Percentiles rank a stretch among this genome's conserved stretches.
Conservation (phyloP, 345 rosid species). For the Rhizophora mangle region DNA sequence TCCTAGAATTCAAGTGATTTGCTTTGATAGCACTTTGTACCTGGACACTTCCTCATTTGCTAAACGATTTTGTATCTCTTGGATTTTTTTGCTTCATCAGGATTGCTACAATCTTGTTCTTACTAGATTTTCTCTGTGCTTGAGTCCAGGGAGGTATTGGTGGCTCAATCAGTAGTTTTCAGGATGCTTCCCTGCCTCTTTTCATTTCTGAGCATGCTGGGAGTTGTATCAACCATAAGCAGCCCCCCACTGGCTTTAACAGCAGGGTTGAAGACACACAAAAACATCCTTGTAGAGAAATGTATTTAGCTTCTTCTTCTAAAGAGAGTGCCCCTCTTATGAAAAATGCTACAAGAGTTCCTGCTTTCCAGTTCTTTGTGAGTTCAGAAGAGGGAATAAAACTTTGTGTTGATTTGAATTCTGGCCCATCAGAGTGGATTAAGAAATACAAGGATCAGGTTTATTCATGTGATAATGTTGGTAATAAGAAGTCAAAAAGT, state of each 20-base stretch:
- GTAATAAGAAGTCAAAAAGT: conserved; percentile 36
- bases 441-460: conserved; percentile 55
- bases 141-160: conserved; percentile 38
- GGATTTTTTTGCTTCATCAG: not conserved
- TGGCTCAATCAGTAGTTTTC: conserved; percentile 23
- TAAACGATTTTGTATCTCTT: not conserved
- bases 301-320: conserved; percentile 31
- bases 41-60: not conserved
- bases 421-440: conserved; percentile 66
- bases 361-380: conserved; percentile 67
- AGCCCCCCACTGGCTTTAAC: conserved; percentile 23
- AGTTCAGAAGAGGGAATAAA: conserved; percentile 70
- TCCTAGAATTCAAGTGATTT: no score
- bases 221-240: conserved; percentile 18
- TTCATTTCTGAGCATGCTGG: conserved; percentile 31
- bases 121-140: not conserved
- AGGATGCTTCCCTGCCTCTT: conserved; percentile 22
- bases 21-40: not conserved
- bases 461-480: conserved; percentile 39
- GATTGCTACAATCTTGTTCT: conserved; percentile 1
- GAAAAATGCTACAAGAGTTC: conserved; percentile 19
- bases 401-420: conserved; percentile 68
- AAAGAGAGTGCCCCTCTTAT: conserved; percentile 20
- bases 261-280: conserved; percentile 25
- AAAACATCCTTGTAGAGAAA: conserved; percentile 25